Conservation (phyloP, 768 basidiomycete species). For the Antrodiella citrinella region DNA sequence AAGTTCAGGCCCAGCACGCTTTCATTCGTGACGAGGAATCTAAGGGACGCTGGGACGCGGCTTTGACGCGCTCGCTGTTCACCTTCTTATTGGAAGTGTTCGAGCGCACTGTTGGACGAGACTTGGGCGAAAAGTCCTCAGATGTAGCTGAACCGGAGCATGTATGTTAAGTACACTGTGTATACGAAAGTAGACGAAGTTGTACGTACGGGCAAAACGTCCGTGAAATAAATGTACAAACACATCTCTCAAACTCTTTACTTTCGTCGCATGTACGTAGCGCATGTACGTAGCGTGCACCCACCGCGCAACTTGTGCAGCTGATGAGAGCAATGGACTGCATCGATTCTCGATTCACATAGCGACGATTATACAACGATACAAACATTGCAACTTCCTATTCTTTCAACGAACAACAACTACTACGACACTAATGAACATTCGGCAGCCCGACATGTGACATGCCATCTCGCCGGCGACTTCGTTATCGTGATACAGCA, state of each 20-base stretch:
- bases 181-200: background rate
- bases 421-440: slow-evolving; percentile 23
- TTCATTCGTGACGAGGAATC: slow-evolving; percentile 90
- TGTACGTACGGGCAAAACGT: background rate
- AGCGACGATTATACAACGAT: slow-evolving; percentile 13
- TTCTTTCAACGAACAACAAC: slow-evolving; percentile 21
- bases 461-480: slow-evolving; percentile 21
- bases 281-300: too few relatives aligned
- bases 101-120: slow-evolving; percentile 77
- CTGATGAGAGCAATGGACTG: too few relatives aligned
- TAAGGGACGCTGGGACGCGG: slow-evolving; percentile 95
- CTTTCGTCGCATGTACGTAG: too few relatives aligned
- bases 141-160: slow-evolving; percentile 53
- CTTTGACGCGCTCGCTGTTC: slow-evolving; percentile 74
- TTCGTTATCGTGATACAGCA: slow-evolving; percentile 30
- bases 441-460: slow-evolving; percentile 18
- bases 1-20: slow-evolving; percentile 96
- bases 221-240: too few relatives aligned
- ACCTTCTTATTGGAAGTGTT: slow-evolving; percentile 91
- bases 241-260: too few relatives aligned
- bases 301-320: too few relatives aligned
- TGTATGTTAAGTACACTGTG: background rate
- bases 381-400: slow-evolving; percentile 25
- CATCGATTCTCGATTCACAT: too few relatives aligned
- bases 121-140: slow-evolving; percentile 63